Evolutionary conservation across 495 filamentous ascomycete species (phyloP), one percentile per base, ranked within the genome.

Genomic region (Penicillium roqueforti): DNA sequence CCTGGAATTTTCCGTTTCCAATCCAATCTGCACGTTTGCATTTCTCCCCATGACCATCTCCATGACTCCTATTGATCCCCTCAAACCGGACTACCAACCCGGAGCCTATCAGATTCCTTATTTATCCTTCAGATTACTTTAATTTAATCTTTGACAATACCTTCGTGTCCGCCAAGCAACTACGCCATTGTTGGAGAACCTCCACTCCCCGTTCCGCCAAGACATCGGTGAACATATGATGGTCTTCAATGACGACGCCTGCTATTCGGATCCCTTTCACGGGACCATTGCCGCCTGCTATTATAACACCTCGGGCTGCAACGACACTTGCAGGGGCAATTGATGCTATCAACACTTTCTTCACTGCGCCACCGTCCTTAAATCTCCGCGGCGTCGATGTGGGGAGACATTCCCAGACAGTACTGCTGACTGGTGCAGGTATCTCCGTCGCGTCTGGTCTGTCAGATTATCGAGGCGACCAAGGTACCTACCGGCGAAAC

Each of bases 401-500:
- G 11, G 69, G 70, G 41, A 67, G 66, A 41, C 64, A 72, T 65
- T 72, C 63, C 23, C 75, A 79, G 60, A 84, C 86, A 0, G 87
- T 92, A n/a, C 77, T 97, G 19, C 80, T 98, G 41, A 89, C 92
- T 0, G 93, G 93, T 10, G 93, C 93, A 9, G 93, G 93, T 3
- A 88, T 98, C 46, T 96, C 90, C 1, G 93, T 97, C 20, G 89
- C 89, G 16, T 95, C 89, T 26, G 93, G 93, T 5, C 77, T 98
- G 28, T 88, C 92, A 7, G 93, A 97, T 72, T 98, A 98, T 67
- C 80, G 93, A 46, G 93, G 93, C 6, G 76, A 81, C 28, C 87
- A 91, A 53, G 93, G 93, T 37, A 97, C 93, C 16, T 98, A 98
- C 60, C 84, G 89, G 23, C 81, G 89, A 54, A 97, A 97, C 73